Evolutionary conservation across 1,284 basidiomycete species (phyloP), one percentile per base, ranked within the genome.

Genomic region (Tilletia indica): DNA sequence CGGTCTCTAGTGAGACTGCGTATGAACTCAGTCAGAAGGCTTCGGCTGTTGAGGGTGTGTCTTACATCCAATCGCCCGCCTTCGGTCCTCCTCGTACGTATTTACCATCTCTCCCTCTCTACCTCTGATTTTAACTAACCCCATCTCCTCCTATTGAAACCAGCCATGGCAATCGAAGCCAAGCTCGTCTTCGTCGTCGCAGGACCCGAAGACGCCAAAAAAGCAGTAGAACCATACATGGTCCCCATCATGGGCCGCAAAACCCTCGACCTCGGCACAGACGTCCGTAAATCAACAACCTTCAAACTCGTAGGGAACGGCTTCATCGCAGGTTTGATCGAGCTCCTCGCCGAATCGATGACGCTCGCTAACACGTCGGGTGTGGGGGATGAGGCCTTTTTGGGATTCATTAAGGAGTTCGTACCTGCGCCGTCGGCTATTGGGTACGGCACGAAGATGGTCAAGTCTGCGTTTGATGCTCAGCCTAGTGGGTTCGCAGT

Each of bases 361-460:
- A 95, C 93, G 3, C 87, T 95, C 19, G 91, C 90, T 1, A 92
- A 93, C 80, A 93, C 93, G 84, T 88, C 91, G 0, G 93, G 93
- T 19, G 91, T 95, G 25, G 90, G 89, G 3, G 86, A 89, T 2
- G 87, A 88, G 11, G 86, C 88, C 19, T 86, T 90, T 58, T 75
- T 74, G 39, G 79, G 79, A 21, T 80, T 73, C 70, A 71, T 81
- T 36, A 61, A 79, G 45, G 77, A 77, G 68, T 80, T 80, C 67
- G 61, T 64, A 0, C 61, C 61, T 39, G 61, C 61, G 8, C 61
- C 61, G 31, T 64, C 61, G 4, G 61, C 61, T 12, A 64, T 64
- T n/a, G 61, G 61, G 36, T 64, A 64, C 61, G 61, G 61, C 34
- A 38, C 61, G 36, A 64, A 64, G 61, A 64, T 64, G 61, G 61